Conservation (phyloP, 306 rosid genomes). For the Sesbania bispinosa region DNA sequence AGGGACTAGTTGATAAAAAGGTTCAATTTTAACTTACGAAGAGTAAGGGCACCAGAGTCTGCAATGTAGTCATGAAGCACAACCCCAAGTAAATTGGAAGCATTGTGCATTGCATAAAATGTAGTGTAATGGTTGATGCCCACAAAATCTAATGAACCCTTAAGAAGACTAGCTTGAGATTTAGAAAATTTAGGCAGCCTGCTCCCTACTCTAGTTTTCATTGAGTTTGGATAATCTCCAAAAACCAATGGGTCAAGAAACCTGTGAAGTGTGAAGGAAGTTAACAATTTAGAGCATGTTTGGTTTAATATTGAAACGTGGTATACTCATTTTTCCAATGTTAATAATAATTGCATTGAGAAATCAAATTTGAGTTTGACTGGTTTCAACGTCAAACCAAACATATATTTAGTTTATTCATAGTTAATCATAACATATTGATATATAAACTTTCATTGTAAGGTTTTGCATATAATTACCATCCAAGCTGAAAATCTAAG, state of each 20-base stretch:
- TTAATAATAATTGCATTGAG: too few relatives aligned
- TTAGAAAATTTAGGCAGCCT: slow-evolving; percentile 63
- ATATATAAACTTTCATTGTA: background rate
- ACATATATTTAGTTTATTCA: background rate
- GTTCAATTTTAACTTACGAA: slow-evolving; percentile 47
- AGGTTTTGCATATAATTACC: slow-evolving; percentile 41
- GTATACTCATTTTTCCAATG: too few relatives aligned
- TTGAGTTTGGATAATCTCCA: slow-evolving; percentile 79
- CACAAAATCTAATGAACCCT: slow-evolving; percentile 75
- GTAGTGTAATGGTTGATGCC: slow-evolving; percentile 90
- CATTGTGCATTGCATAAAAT: slow-evolving; percentile 45
- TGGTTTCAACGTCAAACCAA: too few relatives aligned
- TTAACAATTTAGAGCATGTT: background rate
- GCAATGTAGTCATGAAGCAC: slow-evolving; percentile 39
- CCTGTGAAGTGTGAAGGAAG: slow-evolving; percentile 32
- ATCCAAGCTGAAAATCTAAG: slow-evolving; percentile 91
- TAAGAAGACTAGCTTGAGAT: slow-evolving; percentile 41
- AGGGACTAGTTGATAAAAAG: background rate
- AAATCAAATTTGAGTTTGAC: too few relatives aligned
- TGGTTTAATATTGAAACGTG: too few relatives aligned
- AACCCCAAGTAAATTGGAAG: background rate
- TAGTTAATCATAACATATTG: too few relatives aligned
- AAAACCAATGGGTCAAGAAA: slow-evolving; percentile 67
- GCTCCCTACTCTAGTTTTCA: slow-evolving; percentile 55
- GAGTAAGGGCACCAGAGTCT: slow-evolving; percentile 51